Conservation (phyloP, 371 early-diverging fungal genomes). For the Umbelopsis sp. region DNA sequence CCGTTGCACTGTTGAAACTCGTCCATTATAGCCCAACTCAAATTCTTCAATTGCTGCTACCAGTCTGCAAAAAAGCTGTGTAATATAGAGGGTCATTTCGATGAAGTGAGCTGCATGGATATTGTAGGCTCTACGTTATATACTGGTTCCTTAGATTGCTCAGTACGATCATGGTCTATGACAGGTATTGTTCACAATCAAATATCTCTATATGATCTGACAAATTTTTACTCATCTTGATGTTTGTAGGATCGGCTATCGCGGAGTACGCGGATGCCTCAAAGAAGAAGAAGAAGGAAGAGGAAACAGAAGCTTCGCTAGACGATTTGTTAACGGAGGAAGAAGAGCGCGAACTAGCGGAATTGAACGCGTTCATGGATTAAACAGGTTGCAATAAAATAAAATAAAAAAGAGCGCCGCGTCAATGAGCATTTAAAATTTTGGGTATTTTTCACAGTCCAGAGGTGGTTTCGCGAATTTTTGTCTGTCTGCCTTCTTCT, state of each 20-base stretch:
- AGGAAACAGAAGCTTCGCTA: conserved; percentile 25
- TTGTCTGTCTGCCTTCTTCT: not conserved
- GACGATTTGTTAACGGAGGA: conserved; percentile 68
- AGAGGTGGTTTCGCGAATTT: not conserved
- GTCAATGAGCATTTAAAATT: conserved; percentile 37
- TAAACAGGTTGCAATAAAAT: no score
- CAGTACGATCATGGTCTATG: conserved; percentile 77
- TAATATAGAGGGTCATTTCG: conserved; percentile 78
- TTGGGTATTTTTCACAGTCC: not conserved
- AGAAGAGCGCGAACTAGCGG: conserved; percentile 82
- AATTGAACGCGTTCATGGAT: conserved; percentile 40
- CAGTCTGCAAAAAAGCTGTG: conserved; percentile 74
- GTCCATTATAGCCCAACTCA: not conserved
- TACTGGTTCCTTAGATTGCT: conserved; percentile 78
- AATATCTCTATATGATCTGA: not conserved
- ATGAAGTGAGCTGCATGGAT: conserved; percentile 72
- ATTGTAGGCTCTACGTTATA: conserved; percentile 60
- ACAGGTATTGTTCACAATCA: conserved; percentile 33
- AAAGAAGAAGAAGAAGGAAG: conserved; percentile 27
- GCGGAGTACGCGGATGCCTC: conserved; percentile 32
- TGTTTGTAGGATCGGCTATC: conserved; percentile 26
- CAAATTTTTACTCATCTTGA: not conserved
- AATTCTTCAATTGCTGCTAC: not conserved
- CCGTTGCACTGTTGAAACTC: not conserved
- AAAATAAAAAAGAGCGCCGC: conserved; percentile 39